A percentile compares a stretch with the other conserved stretches of the same genome.
Conservation (phyloP, 2,329 filamentous ascomycete species). For the Neofusicoccum ribis region DNA sequence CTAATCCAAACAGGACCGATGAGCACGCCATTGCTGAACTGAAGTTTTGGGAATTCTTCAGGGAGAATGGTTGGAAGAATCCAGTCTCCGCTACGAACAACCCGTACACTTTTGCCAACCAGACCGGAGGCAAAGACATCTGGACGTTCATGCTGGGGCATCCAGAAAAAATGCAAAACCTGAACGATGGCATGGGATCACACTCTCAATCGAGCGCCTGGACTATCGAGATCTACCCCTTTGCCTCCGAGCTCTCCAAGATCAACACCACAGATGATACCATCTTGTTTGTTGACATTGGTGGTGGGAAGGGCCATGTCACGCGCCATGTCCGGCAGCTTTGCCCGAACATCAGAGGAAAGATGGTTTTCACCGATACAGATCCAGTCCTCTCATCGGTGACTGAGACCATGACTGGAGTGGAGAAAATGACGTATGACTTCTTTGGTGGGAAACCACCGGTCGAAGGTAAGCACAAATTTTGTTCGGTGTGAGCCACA, state of each 20-base stretch:
- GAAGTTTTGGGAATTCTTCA: conserved; percentile 21
- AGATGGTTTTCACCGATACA: conserved; percentile 30
- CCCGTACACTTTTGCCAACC: conserved; percentile 22
- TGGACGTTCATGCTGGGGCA: conserved; percentile 18
- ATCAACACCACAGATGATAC: conserved; percentile 2
- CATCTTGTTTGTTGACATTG: conserved; percentile 23
- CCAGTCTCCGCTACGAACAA: conserved; percentile 20
- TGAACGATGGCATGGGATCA: conserved; percentile 23
- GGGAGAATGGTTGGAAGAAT: conserved; percentile 19
- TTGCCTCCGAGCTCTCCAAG: conserved; percentile 3
- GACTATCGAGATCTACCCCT: conserved; percentile 20
- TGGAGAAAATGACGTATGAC: conserved; percentile 30
- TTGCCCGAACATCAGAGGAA: conserved; percentile 16
- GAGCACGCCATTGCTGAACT: conserved; percentile 1
- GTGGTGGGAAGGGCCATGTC: conserved; percentile 22
- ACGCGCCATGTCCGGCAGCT: conserved; percentile 11
- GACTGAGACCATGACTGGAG: conserved; percentile 15
- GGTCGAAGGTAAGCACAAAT: conserved; percentile 24
- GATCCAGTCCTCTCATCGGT: conserved; percentile 25
- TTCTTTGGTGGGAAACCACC: conserved; percentile 32
- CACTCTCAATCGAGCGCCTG: conserved; percentile 9
- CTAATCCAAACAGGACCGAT: neutral
- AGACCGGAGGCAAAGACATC: conserved; percentile 15
- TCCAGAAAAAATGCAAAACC: conserved; percentile 13
- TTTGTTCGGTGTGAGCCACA: neutral